A percentile compares a stretch with the other conserved stretches of the same genome.
These are phyloP conservation scores for Pistacia vera DNA, from an alignment of 345 rosid genomes.

Conservation along the genomic window DNA sequence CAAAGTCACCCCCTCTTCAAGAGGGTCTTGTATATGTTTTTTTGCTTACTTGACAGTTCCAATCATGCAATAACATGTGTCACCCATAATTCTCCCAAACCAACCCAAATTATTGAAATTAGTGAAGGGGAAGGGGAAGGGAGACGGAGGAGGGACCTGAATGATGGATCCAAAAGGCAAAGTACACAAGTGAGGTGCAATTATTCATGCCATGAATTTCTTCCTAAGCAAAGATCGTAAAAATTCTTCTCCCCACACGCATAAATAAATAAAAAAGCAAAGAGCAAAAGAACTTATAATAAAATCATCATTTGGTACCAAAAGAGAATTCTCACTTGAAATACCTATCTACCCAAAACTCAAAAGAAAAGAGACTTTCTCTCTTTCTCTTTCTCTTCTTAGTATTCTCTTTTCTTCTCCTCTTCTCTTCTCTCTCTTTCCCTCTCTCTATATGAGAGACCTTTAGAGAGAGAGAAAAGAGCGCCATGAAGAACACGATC, in stretches of 20 bases:
- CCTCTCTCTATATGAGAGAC: conserved; percentile 23
- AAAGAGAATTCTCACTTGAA: background rate
- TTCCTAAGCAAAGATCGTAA: conserved; percentile 40
- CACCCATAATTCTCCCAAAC: conserved; percentile 28
- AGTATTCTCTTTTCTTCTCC: conserved; percentile 3
- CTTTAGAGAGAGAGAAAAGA: conserved; percentile 11
- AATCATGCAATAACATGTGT: conserved; percentile 52
- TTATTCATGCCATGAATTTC: conserved; percentile 79
- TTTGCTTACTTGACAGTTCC: conserved; percentile 42
- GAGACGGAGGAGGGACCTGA: conserved; percentile 44
- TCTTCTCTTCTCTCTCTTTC: conserved; percentile 16
- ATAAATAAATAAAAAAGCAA: conserved; percentile 17
- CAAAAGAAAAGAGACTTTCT: conserved; percentile 2
- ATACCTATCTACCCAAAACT: too few relatives aligned
- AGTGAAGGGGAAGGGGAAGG: conserved; percentile 22
- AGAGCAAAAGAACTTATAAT: conserved; percentile 3
- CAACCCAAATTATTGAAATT: conserved; percentile 38
- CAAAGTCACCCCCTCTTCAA: conserved; percentile 14
- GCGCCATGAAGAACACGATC: conserved; percentile 78
- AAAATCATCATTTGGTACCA: conserved; percentile 21
- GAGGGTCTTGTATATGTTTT: conserved; percentile 20
- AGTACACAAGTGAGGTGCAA: conserved; percentile 68
- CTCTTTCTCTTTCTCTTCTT: conserved; percentile 5
- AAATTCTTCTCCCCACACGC: conserved; percentile 22
- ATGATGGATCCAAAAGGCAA: conserved; percentile 73